Percentiles rank a stretch among this genome's conserved stretches.
phyloP scores from a whole-genome alignment of 208 protist genomes.

The Wallacemonas sp. region DNA sequence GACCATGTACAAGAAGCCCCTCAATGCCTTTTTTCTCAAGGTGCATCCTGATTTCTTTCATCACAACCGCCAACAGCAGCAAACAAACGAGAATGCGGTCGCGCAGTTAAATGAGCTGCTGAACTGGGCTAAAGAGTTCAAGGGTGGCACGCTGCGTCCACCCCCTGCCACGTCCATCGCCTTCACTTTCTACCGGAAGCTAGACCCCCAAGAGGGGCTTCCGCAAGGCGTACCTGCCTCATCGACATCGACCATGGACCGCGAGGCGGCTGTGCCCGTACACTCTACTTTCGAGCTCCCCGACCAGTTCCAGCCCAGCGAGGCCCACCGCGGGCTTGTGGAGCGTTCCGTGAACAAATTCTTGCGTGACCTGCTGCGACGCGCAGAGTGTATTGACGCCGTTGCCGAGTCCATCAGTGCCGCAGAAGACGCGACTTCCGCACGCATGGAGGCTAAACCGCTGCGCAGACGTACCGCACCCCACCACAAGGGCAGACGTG shows the following conservation, averaged over 20 bases:
- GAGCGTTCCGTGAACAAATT: conserved; percentile 90
- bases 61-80: conserved; percentile 72
- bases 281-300: conserved; percentile 84
- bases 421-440: conserved; percentile 80
- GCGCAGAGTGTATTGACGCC: conserved; percentile 82
- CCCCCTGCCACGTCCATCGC: conserved; percentile 74
- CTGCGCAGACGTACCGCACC: conserved; percentile 47
- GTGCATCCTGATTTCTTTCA: conserved; percentile 93
- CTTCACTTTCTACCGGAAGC: conserved; percentile 82
- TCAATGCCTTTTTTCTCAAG: conserved; percentile 91
- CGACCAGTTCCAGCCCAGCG: conserved; percentile 68
- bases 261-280: conserved; percentile 24
- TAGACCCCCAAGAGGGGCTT: conserved; percentile 32
- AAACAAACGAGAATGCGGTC: conserved; percentile 82
- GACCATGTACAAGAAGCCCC: conserved; percentile 90
- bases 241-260: no score
- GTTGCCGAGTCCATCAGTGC: conserved; percentile 74
- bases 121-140: conserved; percentile 88
- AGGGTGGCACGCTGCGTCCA: conserved; percentile 63
- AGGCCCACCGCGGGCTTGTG: conserved; percentile 73
- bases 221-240: no score
- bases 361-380: conserved; percentile 82
- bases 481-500: conserved; percentile 5
- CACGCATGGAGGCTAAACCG: conserved; percentile 71
- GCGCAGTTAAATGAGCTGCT: conserved; percentile 92